Conservation (phyloP, 768 basidiomycete genomes). For the Inosperma sp. region DNA sequence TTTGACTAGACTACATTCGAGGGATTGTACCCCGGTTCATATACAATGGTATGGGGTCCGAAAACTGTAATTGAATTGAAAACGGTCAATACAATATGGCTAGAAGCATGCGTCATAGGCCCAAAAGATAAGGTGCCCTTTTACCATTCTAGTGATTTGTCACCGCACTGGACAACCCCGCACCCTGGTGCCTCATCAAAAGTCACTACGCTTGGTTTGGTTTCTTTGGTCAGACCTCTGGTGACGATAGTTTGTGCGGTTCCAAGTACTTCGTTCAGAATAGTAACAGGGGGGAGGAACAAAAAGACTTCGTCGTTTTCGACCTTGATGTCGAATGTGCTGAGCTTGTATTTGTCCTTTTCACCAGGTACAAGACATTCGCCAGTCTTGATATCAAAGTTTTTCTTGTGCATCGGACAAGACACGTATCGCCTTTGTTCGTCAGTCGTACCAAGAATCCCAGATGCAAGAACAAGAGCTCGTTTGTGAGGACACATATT, state of each 20-base stretch:
- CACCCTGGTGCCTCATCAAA: constrained; percentile 3
- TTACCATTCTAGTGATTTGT: constrained; percentile 1
- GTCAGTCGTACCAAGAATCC: constrained; percentile 52
- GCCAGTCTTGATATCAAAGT: constrained; percentile 54
- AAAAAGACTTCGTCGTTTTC: constrained; percentile 38
- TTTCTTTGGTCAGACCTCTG: constrained; percentile 24
- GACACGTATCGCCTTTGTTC: constrained; percentile 19
- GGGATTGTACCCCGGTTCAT: too few species aligned
- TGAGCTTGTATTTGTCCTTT: constrained; percentile 41
- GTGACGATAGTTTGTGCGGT: constrained; percentile 62
- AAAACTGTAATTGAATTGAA: too few species aligned
- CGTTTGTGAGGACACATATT: constrained; percentile 54
- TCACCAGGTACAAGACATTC: constrained; percentile 55
- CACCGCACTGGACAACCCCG: background rate
- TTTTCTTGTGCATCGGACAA: constrained; percentile 30
- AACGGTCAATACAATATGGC: too few species aligned
- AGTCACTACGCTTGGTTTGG: background rate
- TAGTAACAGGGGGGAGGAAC: constrained; percentile 50
- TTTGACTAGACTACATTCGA: too few species aligned
- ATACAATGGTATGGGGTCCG: too few species aligned
- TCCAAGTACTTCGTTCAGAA: constrained; percentile 58
- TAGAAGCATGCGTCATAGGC: too few species aligned
- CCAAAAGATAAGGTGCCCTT: too few species aligned
- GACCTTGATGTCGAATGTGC: constrained; percentile 55
- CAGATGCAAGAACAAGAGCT: constrained; percentile 68